Percentiles rank a stretch among this genome's conserved stretches.
Evolutionary conservation across 2,329 filamentous ascomycete genomes (phyloP).

Genomic region (Fusarium acutatum): DNA sequence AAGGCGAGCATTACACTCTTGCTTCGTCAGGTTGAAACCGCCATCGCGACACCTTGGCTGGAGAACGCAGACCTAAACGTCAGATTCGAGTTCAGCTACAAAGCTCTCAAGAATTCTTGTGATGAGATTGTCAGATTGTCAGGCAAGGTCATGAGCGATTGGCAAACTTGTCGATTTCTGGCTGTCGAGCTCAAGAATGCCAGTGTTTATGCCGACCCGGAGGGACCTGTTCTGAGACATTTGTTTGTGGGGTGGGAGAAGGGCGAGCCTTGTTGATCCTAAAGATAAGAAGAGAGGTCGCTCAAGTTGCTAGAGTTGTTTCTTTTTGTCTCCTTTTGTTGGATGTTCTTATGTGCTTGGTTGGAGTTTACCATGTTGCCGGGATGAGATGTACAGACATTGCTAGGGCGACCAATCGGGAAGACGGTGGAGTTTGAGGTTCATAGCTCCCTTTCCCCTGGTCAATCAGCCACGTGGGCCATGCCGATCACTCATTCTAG

Average conservation of each 20-base stretch:
- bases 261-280: neutral
- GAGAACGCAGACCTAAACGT: neutral
- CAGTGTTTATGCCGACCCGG: slow-evolving; percentile 15
- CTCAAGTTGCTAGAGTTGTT: neutral
- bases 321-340: neutral
- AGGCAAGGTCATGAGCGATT: slow-evolving; percentile 9
- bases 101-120: neutral
- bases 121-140: slow-evolving; percentile 16
- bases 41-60: slow-evolving; percentile 11
- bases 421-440: slow-evolving; percentile 15
- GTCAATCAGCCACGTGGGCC: slow-evolving; percentile 29
- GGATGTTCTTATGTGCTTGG: neutral
- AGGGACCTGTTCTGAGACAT: slow-evolving; percentile 16
- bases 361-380: neutral
- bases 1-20: slow-evolving; percentile 8
- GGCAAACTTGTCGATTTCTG: slow-evolving; percentile 28
- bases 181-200: slow-evolving; percentile 24
- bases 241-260: slow-evolving; percentile 21
- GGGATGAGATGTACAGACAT: neutral
- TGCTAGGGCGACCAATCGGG: slow-evolving; percentile 36
- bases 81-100: slow-evolving; percentile 14
- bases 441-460: slow-evolving; percentile 10
- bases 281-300: neutral
- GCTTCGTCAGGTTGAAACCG: slow-evolving; percentile 10
- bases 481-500: slow-evolving; percentile 14